phyloP scores from a whole-genome alignment of 306 rosid species.

The Quercus gilva region DNA sequence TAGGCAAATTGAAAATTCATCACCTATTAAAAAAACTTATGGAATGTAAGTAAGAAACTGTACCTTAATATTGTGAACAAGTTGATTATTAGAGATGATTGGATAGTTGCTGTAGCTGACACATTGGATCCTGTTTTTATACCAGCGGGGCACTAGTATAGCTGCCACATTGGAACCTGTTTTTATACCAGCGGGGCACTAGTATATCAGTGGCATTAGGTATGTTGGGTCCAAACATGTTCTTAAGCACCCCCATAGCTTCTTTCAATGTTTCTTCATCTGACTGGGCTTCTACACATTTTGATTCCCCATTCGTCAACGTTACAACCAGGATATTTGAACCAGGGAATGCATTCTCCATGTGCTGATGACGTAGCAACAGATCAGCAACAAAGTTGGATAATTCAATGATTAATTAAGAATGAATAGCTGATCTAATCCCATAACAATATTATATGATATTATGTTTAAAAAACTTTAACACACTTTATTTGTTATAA shows the following conservation, averaged over 20 bases:
- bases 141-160: too few species aligned
- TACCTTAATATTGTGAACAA: conserved; percentile 62
- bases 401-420: conserved; percentile 24
- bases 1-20: not conserved
- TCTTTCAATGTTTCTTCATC: conserved; percentile 72
- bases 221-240: conserved; percentile 79
- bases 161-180: conserved; percentile 93
- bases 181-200: conserved; percentile 91
- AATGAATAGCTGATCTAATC: conserved; percentile 29
- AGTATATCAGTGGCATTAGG: conserved; percentile 86
- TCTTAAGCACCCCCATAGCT: conserved; percentile 80
- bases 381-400: conserved; percentile 29
- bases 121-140: too few species aligned
- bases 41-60: conserved; percentile 18
- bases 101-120: conserved; percentile 97
- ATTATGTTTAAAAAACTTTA: conserved; percentile 15
- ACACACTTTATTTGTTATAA: conserved; percentile 19
- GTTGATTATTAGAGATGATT: conserved; percentile 51
- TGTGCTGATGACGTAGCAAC: conserved; percentile 66
- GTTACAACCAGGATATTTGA: conserved; percentile 94
- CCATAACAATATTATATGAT: conserved; percentile 4
- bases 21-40: not conserved
- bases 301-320: conserved; percentile 87
- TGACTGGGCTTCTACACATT: conserved; percentile 91
- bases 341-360: conserved; percentile 96